phyloP scores from a whole-genome alignment of 2,329 filamentous ascomycete species.

The Paecilomyces variotii region DNA sequence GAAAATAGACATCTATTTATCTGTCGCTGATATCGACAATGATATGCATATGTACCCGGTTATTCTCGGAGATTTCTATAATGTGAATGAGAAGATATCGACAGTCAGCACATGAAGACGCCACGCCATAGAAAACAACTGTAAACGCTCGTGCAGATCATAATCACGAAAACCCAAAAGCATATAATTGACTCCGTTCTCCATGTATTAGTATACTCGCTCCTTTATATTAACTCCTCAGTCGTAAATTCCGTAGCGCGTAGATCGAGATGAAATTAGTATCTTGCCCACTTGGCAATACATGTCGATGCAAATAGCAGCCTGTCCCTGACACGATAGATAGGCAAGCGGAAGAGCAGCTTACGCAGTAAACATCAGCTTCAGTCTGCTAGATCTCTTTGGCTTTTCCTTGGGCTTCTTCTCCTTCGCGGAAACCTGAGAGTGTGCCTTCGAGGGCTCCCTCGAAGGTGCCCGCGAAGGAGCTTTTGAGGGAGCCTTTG shows the following conservation, averaged over 20 bases:
- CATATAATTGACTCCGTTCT: neutral
- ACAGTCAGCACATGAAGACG: neutral
- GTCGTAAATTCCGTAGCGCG: neutral
- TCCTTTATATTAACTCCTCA: neutral
- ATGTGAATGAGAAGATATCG: neutral
- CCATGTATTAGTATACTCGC: neutral
- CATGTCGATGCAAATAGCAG: conserved; percentile 19
- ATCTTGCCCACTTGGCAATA: neutral
- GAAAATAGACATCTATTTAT: neutral
- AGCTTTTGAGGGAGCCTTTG: conserved; percentile 12
- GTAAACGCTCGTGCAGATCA: neutral
- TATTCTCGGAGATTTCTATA: neutral
- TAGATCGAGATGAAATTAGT: neutral
- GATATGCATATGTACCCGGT: neutral
- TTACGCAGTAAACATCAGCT: conserved; percentile 11
- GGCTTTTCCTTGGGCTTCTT: conserved; percentile 25
- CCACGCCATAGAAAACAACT: neutral
- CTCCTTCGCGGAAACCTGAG: conserved; percentile 16
- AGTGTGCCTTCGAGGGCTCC: conserved; percentile 11
- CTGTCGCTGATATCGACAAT: neutral
- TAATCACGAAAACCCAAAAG: neutral
- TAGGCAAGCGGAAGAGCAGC: neutral
- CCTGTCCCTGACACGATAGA: neutral
- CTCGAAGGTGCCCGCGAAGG: conserved; percentile 9
- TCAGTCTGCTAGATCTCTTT: conserved; percentile 30